Base-by-base conservation (phyloP, 106 monocot species). In the Acorus calamus region DNA sequence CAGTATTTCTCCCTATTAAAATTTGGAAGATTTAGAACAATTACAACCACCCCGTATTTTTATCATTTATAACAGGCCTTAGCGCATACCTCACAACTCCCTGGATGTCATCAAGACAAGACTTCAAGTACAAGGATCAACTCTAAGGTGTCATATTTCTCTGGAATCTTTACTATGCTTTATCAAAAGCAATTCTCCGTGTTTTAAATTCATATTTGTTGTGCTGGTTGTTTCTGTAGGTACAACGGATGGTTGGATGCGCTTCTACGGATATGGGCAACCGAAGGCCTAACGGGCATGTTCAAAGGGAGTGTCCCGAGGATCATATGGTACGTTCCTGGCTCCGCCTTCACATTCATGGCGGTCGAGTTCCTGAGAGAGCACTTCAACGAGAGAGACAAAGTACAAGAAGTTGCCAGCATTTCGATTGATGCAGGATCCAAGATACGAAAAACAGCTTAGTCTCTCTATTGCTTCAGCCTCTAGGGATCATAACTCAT, bases 61-160 rank as follows among this genome's bases (percentile, higher is more conserved):
- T 53, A 44, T 4, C 10, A 67, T n/a, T 44, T 14, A 10, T 52
- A 6, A 53, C 66, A 91, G 91, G 96, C 53, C 78, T 91, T 56
- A 87, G 87, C 72, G 91, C 96, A 11, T 91, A 88, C 77, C 80
- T 91, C 57, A 91, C 87, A 4, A 96, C 96, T 53, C 87, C 96
- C 10, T 96, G 67, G 85, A 96, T 77, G 96, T 96, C 10, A 83
- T 98, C 60, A 98, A 98, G 74, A 98, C 96, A 53, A 91, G 96
- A 75, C 44, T 91, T 57, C 96, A 96, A 85, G 91, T 98, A 47
- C 96, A 98, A 72, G 96, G 96, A 68, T 85, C 91, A 47, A 76
- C 73, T 8, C 62, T 76, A 54, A 98, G 91, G 96, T 91, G 64
- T 54, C n/a, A 13, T n/a, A 14, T 52, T 8, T 53, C 3, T 44